These are phyloP conservation scores for Tolypocladium cylindrosporum DNA, from an alignment of 2,329 filamentous ascomycete species.

Conservation along the genomic window DNA sequence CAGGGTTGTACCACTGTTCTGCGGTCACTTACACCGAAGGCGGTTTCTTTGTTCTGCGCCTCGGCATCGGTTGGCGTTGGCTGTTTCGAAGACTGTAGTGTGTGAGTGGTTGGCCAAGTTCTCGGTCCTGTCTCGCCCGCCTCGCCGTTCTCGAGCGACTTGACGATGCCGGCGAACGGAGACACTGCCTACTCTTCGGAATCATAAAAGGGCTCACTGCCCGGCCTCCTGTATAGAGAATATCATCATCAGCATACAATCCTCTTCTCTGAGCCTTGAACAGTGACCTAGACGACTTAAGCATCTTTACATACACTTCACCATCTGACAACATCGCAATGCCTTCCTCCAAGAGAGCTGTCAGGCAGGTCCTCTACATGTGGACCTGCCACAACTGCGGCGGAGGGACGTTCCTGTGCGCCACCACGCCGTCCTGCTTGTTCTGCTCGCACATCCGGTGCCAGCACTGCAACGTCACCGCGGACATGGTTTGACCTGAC, in stretches of 20 bases:
- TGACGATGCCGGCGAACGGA: not conserved
- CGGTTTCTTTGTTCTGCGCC: not conserved
- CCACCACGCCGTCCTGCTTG: conserved; percentile 5
- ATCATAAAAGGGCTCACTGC: not conserved
- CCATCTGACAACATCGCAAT: not conserved
- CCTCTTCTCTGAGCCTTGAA: not conserved
- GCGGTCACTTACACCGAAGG: not conserved
- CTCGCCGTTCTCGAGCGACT: not conserved
- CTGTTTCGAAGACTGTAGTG: not conserved
- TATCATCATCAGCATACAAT: not conserved
- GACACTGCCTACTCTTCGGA: not conserved
- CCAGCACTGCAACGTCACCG: not conserved
- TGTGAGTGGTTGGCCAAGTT: not conserved
- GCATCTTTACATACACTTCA: not conserved
- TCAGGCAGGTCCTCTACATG: not conserved
- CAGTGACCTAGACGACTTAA: not conserved
- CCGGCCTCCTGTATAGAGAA: too few relatives aligned
- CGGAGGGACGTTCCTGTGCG: conserved; percentile 2
- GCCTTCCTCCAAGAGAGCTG: not conserved
- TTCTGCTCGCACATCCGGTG: conserved; percentile 2
- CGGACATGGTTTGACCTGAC: not conserved
- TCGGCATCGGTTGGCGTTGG: not conserved
- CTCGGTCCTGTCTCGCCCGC: not conserved
- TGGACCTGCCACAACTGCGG: conserved; percentile 6
- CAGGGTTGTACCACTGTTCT: not conserved